Base-by-base conservation (phyloP, 345 rosid genomes). In the Citrus australasica region DNA sequence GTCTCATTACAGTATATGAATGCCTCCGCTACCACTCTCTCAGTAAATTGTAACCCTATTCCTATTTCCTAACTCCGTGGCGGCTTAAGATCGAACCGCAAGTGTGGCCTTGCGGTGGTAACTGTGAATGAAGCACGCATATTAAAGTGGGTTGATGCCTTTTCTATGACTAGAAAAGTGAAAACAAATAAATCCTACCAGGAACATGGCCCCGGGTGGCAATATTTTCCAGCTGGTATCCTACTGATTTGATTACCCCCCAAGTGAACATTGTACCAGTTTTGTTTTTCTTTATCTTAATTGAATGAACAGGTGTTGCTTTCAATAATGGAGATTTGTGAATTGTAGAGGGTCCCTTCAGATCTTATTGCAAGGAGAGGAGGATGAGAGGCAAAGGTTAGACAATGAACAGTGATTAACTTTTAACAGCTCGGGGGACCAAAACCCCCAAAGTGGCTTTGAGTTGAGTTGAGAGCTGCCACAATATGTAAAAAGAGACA, bases 161-260 rank as follows among this genome's bases (percentile, higher is more conserved):
- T 67, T 80, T 76, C 78, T n/a, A 30, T 68, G 32, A 38, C 67
- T 66, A 61, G 72, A 61, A 76, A 72, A 80, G 51, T 46, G 51
- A 46, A 46, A 46, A 13, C 17, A 46, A 46, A 68, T 75, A 83
- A 73, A n/a, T 63, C 30, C 62, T 67, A 25, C 56, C 19, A 61
- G 40, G 56, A 61, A 79, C 78, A 69, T 3, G 51, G 51, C 51
- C 51, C 4, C 4, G 24, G 30, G 37, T 68, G 78, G 65, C 33
- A 30, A 33, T 59, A 27, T 27, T 37, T 21, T 61, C 81, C 73
- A 80, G 59, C 81, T 79, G 81, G 78, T 19, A 13, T n/a, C 35
- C 80, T 61, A 55, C 11, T 76, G 61, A 28, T 55, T 71, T 46
- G 74, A 27, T 61, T 25, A 22, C 35, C 67, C 56, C 40, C n/a